These are phyloP conservation scores for Mangifera indica DNA, from an alignment of 345 rosid genomes.

Conservation along the genomic window DNA sequence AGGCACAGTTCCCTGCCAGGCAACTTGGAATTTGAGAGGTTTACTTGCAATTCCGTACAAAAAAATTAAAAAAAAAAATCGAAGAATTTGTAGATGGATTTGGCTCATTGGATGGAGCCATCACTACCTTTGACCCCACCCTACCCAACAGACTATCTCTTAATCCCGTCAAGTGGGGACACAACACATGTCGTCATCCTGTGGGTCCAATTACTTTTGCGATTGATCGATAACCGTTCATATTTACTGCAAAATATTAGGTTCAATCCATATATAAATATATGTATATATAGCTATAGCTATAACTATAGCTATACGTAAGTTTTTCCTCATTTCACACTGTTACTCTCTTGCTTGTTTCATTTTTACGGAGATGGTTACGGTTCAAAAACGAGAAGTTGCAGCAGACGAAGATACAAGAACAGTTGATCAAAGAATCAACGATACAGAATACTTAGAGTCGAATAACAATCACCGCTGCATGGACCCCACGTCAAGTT, in stretches of 20 bases:
- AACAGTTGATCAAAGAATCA: constrained; percentile 5
- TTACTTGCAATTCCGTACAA: not conserved
- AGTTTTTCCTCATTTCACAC: too few relatives aligned
- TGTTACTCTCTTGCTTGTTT: not conserved
- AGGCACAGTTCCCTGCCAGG: not conserved
- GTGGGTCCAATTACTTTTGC: not conserved
- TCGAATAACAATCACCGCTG: not conserved
- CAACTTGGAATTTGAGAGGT: constrained; percentile 1
- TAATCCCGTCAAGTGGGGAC: constrained; percentile 24
- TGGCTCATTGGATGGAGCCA: constrained; percentile 21
- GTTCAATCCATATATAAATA: not conserved
- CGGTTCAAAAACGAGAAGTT: constrained; percentile 23
- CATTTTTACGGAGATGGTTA: not conserved
- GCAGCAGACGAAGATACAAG: constrained; percentile 13
- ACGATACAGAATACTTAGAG: constrained; percentile 9
- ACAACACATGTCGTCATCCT: constrained; percentile 32
- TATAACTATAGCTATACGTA: not conserved
- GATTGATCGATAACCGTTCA: constrained; percentile 29
- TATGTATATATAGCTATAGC: not conserved
- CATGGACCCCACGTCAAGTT: constrained; percentile 9
- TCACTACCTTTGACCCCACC: constrained; percentile 32
- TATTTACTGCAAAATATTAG: constrained; percentile 7
- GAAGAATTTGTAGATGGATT: not conserved
- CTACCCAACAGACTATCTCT: constrained; percentile 20
- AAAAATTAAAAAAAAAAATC: not conserved